Conservation (phyloP, 2,329 filamentous ascomycete species). For the Ascochyta clinopodiicola region DNA sequence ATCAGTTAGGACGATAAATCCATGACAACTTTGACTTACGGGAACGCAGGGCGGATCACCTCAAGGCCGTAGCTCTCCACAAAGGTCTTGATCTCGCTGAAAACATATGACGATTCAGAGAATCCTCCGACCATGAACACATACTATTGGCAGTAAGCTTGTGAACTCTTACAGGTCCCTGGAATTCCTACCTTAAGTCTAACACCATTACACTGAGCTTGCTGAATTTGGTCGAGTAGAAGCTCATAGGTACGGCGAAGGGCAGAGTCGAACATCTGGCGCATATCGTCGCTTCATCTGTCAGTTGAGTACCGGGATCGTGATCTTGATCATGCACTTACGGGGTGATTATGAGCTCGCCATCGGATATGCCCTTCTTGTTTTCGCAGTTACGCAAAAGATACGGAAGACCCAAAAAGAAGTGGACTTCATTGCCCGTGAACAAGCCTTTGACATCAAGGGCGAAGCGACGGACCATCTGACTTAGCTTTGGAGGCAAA, state of each 20-base stretch:
- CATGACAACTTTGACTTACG: conserved; percentile 20
- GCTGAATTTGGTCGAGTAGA: conserved; percentile 18
- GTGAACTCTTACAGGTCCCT: neutral
- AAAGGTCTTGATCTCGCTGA: conserved; percentile 19
- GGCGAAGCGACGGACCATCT: conserved; percentile 32
- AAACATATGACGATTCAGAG: conserved; percentile 34
- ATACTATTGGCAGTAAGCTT: conserved; percentile 8
- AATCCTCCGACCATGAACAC: conserved; percentile 39
- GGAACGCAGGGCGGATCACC: conserved; percentile 20
- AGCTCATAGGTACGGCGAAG: conserved; percentile 22
- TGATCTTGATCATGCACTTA: conserved; percentile 11
- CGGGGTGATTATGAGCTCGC: conserved; percentile 30
- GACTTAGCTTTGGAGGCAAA: conserved; percentile 13
- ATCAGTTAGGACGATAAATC: neutral
- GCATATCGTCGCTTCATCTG: conserved; percentile 23
- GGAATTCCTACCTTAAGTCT: conserved; percentile 23
- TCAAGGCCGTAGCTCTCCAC: neutral
- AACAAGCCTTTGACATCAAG: conserved; percentile 32
- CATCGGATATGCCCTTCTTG: conserved; percentile 25
- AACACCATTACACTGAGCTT: neutral
- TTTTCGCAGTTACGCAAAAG: conserved; percentile 18
- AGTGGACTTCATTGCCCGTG: conserved; percentile 23
- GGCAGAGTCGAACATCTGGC: conserved; percentile 25
- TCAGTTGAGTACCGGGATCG: neutral
- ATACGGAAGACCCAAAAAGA: conserved; percentile 18